A percentile compares a stretch with the other conserved stretches of the same genome.
Evolutionary conservation across 495 filamentous ascomycete genomes (phyloP).

Genomic region (Evernia prunastri): DNA sequence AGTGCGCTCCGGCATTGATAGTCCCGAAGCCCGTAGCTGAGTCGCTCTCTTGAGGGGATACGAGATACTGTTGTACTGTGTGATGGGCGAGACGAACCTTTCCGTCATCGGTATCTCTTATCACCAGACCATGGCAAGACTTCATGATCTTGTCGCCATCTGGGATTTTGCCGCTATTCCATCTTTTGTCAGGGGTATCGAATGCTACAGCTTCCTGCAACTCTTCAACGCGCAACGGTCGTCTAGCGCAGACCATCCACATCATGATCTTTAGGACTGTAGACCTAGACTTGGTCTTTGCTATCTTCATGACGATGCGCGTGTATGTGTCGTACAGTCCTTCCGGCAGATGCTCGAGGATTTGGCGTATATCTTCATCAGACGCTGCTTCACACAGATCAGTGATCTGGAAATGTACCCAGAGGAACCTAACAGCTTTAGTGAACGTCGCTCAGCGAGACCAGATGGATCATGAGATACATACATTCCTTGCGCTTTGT

Average conservation of each 20-base stretch:
- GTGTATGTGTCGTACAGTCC: constrained; percentile 27
- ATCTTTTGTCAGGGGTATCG: constrained; percentile 22
- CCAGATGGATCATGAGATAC: neutral
- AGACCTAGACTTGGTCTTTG: neutral
- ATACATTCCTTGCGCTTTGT: constrained; percentile 28
- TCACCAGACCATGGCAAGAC: constrained; percentile 32
- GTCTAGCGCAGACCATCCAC: constrained; percentile 32
- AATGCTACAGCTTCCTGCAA: constrained; percentile 36
- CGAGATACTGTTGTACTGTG: constrained; percentile 31
- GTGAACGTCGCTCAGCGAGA: neutral
- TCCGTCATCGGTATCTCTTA: constrained; percentile 26
- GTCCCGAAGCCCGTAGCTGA: neutral
- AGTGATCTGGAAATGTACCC: constrained; percentile 29
- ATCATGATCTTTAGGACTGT: neutral
- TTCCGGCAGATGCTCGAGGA: constrained; percentile 25
- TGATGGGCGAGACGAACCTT: constrained; percentile 34
- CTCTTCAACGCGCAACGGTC: constrained; percentile 32
- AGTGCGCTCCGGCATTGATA: neutral
- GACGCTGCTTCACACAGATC: constrained; percentile 30
- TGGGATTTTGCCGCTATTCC: constrained; percentile 30
- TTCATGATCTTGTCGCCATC: constrained; percentile 27
- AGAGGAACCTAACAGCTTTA: constrained; percentile 25
- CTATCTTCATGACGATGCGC: constrained; percentile 25
- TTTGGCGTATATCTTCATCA: constrained; percentile 20
- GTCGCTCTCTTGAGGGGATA: constrained; percentile 12